These are phyloP conservation scores for Lactifluus hygrophoroides DNA, from an alignment of 768 basidiomycete genomes.

Conservation along the genomic window DNA sequence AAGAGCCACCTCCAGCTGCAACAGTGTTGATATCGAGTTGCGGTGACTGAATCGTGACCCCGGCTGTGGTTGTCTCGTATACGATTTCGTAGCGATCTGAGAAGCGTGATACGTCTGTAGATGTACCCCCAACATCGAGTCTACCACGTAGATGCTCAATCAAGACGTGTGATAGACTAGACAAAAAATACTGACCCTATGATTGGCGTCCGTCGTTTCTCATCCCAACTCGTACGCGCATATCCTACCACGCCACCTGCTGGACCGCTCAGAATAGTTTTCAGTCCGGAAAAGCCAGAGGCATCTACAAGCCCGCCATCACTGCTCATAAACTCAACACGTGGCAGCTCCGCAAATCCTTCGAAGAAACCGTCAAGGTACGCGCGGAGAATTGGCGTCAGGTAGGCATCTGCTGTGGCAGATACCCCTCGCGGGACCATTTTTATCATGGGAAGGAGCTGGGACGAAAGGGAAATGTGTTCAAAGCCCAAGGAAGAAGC, in stretches of 20 bases:
- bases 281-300: constrained; percentile 82
- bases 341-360: constrained; percentile 68
- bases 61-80: constrained; percentile 93
- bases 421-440: constrained; percentile 91
- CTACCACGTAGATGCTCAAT: constrained; percentile 30
- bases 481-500: constrained; percentile 80
- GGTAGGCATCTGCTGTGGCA: constrained; percentile 90
- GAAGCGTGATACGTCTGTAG: constrained; percentile 91
- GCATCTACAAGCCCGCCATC: constrained; percentile 82
- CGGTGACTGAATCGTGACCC: constrained; percentile 85
- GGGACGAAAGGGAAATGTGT: constrained; percentile 82
- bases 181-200: constrained; percentile 57
- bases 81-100: constrained; percentile 88
- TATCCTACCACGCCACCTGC: constrained; percentile 96
- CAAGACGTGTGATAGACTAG: neutral
- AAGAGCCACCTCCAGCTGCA: constrained; percentile 90
- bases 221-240: constrained; percentile 87
- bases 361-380: constrained; percentile 90
- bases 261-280: constrained; percentile 88
- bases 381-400: constrained; percentile 76
- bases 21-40: constrained; percentile 96
- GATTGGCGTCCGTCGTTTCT: constrained; percentile 56
- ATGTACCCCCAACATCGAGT: constrained; percentile 90
- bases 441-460: constrained; percentile 90
- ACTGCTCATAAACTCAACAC: constrained; percentile 94